Evolutionary conservation across 768 basidiomycete species (phyloP), one percentile per base, ranked within the genome.

Genomic region (Tremella mesenterica): DNA sequence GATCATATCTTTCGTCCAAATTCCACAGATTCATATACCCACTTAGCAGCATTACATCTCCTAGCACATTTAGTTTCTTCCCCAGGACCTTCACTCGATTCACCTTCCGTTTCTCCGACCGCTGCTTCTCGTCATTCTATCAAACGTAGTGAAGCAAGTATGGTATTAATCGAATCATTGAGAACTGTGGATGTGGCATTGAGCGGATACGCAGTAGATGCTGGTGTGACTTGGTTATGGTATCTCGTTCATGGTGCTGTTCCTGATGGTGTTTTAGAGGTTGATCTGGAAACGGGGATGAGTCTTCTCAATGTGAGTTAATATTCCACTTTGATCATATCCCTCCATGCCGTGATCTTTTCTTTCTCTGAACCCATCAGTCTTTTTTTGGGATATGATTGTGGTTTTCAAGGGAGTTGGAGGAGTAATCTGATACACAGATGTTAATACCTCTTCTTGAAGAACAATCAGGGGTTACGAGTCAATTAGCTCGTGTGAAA

Each of bases 281-380:
- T 44, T 1, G 38, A 13, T 9, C 46, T 33, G 28, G 63, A 62
- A 21, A 43, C 31, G 18, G 62, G 53, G 1, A 51, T 54, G 3
- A 49, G 56, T 48, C 52, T 67, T 5, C 18, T 67, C 8, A n/a
- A 48, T 16, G 14, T 34, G 20, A 20, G 26, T 23, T 12, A 14
- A 4, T 39, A 12, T 30, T 31, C 38, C 23, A 41, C 38, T 18
- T 5, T 23, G 5, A 41, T 41, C n/a, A 41, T 41, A 41, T 23
- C 23, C 38, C n/a, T n/a, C n/a, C n/a, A n/a, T n/a, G 66, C 64
- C 55, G 66, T 68, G 33, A 58, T 60, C 31, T 44, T 28, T 23
- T 16, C 14, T n/a, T 27, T 23, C 21, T 6, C 26, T 14, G 20
- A 20, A 44, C 23, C n/a, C n/a, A n/a, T n/a, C n/a, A n/a, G n/a